Conservation (phyloP, 192 early-diverging fungal species). For the Coemansia sp. region DNA sequence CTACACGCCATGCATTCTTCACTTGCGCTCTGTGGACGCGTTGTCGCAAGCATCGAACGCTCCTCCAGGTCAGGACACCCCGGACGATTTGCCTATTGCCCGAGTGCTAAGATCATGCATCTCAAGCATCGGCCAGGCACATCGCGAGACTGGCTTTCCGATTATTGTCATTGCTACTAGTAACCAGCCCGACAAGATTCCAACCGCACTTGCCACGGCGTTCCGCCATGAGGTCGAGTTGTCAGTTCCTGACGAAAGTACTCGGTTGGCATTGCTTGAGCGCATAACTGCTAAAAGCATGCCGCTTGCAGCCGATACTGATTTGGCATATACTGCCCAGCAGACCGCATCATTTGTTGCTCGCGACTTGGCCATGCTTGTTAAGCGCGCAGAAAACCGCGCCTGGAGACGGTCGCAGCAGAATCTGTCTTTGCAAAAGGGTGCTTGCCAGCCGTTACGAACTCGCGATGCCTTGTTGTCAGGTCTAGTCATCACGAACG, state of each 20-base stretch:
- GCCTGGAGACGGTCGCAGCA: conserved; percentile 56
- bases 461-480: conserved; percentile 62
- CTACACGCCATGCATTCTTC: conserved; percentile 78
- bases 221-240: conserved; percentile 78
- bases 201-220: conserved; percentile 67
- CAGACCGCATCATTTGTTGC: conserved; percentile 92
- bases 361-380: conserved; percentile 75
- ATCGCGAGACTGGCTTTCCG: conserved; percentile 59
- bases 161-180: conserved; percentile 77
- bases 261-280: conserved; percentile 64
- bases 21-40: conserved; percentile 78
- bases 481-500: conserved; percentile 69
- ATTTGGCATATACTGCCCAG: conserved; percentile 68
- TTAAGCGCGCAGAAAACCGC: conserved; percentile 67
- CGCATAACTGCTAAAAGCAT: conserved; percentile 50
- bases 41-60: conserved; percentile 56
- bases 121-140: conserved; percentile 17
- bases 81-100: conserved; percentile 44
- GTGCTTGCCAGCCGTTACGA: conserved; percentile 2
- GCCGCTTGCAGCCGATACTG: conserved; percentile 73
- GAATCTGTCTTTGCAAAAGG: not conserved
- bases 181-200: conserved; percentile 75
- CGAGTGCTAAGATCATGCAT: conserved; percentile 43
- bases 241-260: conserved; percentile 69
- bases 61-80: conserved; percentile 32